These are phyloP conservation scores for Batkoa obscura DNA, from an alignment of 371 early-diverging fungal genomes.

Conservation along the genomic window DNA sequence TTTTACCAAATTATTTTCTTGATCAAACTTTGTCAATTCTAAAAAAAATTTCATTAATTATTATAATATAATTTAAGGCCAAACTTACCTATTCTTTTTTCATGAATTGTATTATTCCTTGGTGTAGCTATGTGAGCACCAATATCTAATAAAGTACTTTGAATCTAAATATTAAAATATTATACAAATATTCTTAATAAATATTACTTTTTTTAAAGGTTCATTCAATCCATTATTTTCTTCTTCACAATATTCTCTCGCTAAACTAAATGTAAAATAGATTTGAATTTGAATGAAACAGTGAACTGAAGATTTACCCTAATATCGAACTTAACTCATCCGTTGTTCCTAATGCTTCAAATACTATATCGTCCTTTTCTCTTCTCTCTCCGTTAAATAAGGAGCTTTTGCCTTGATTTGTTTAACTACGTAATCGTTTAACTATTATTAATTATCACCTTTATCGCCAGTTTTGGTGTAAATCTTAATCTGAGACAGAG, in stretches of 20 bases:
- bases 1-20: constrained; percentile 25
- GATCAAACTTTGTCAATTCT: constrained; percentile 60
- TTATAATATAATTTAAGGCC: too few relatives aligned
- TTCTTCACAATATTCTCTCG: too few relatives aligned
- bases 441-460: constrained; percentile 25
- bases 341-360: constrained; percentile 75
- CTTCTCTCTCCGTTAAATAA: constrained; percentile 82
- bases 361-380: constrained; percentile 64
- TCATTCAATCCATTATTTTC: too few relatives aligned
- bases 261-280: too few relatives aligned
- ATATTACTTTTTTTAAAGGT: too few relatives aligned
- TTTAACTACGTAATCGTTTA: background rate
- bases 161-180: too few relatives aligned
- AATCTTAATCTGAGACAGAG: too few relatives aligned
- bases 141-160: constrained; percentile 75
- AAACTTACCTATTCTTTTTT: constrained; percentile 23
- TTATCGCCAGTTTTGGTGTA: constrained; percentile 94
- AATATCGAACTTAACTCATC: constrained; percentile 50
- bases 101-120: constrained; percentile 25
- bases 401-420: constrained; percentile 46
- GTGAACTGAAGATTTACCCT: constrained; percentile 16
- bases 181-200: too few relatives aligned
- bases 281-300: background rate
- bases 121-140: constrained; percentile 87
- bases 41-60: too few relatives aligned